phyloP scores from a whole-genome alignment of 148 eudicot genomes.

The Simmondsia chinensis region DNA sequence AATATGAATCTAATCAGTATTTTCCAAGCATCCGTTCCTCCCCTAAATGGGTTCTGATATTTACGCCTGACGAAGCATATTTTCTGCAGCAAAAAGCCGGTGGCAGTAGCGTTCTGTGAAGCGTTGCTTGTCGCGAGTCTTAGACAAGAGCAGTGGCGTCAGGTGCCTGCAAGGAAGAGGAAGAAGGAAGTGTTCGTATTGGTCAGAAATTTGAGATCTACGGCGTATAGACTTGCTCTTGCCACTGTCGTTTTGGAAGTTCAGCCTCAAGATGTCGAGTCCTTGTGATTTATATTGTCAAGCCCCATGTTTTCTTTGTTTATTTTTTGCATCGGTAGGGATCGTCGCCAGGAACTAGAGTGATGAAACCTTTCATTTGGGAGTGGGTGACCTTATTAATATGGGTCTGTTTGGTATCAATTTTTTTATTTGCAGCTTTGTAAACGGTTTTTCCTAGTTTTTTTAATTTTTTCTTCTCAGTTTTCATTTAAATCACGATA shows the following conservation, averaged over 20 bases:
- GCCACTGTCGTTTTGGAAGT: constrained; percentile 68
- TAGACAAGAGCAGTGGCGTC: constrained; percentile 74
- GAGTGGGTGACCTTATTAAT: no score
- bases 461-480: no score
- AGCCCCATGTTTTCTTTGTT: neutral
- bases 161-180: constrained; percentile 39
- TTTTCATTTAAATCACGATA: no score
- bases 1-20: no score
- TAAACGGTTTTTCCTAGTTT: no score
- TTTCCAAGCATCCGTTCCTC: no score
- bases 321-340: no score
- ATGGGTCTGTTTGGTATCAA: no score
- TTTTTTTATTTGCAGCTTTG: no score
- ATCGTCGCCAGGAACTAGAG: no score
- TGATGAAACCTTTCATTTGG: no score
- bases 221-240: constrained; percentile 73
- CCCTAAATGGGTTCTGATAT: neutral
- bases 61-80: neutral
- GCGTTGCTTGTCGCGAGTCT: constrained; percentile 63
- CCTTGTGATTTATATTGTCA: constrained; percentile 17
- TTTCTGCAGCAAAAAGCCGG: constrained; percentile 64
- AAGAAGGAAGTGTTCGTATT: constrained; percentile 71
- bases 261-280: constrained; percentile 49
- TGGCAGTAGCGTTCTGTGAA: constrained; percentile 57
- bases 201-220: constrained; percentile 83